Conservation (phyloP, 208 protist species). For the Leishmania amazonensis region DNA sequence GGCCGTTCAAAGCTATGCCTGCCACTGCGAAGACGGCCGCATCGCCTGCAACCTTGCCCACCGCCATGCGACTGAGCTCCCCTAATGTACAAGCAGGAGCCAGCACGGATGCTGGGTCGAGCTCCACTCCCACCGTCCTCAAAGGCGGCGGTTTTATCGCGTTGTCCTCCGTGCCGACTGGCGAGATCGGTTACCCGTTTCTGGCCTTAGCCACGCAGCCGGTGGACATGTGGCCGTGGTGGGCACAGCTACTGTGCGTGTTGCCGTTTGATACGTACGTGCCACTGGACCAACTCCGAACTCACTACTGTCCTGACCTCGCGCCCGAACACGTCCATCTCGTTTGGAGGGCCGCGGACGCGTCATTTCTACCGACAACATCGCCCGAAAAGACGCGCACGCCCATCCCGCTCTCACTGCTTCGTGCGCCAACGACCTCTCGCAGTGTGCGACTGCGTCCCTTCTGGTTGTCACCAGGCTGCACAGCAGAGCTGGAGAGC, state of each 20-base stretch:
- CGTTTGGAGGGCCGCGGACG: slow-evolving; percentile 13
- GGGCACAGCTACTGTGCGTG: slow-evolving; percentile 29
- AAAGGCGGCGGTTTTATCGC: slow-evolving; percentile 2
- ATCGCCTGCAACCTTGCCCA: background rate
- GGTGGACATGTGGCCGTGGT: slow-evolving; percentile 28
- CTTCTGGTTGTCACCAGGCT: slow-evolving; percentile 70
- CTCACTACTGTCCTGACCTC: slow-evolving; percentile 2
- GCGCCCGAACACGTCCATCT: background rate
- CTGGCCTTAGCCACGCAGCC: slow-evolving; percentile 24
- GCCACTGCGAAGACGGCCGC: background rate
- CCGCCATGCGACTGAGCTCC: background rate
- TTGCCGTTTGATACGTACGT: slow-evolving; percentile 23
- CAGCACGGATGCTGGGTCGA: too few relatives aligned
- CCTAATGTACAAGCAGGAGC: background rate
- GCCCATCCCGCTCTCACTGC: slow-evolving; percentile 22
- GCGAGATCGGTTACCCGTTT: slow-evolving; percentile 30
- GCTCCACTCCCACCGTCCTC: background rate
- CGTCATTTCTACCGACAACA: background rate
- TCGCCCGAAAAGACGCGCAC: background rate
- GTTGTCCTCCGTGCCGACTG: slow-evolving; percentile 8
- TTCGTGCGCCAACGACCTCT: slow-evolving; percentile 10
- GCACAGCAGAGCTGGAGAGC: slow-evolving; percentile 38
- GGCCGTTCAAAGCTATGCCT: background rate
- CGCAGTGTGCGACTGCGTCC: slow-evolving; percentile 60
- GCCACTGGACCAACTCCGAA: slow-evolving; percentile 4